Evolutionary conservation across 805 yeast genomes (phyloP), one percentile per base, ranked within the genome.

Genomic region (Wickerhamomyces subpelliculosus): DNA sequence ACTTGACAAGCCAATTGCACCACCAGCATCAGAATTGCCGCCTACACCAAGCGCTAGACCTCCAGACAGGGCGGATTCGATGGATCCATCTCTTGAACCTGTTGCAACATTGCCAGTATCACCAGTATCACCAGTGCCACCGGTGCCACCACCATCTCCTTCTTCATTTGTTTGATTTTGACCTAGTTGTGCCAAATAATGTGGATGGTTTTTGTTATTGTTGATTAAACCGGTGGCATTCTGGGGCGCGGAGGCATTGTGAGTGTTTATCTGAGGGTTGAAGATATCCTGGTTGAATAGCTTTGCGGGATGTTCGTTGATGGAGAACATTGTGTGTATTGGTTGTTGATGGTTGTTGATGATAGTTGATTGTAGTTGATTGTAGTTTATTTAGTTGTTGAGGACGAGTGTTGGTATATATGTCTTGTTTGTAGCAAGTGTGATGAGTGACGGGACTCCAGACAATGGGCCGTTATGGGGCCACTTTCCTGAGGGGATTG

Each of bases 271-370:
- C n/a, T n/a, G n/a, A n/a, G n/a, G 12, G 27, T 25, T 25, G 16
- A 29, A 29, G 32, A 29, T 29, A 22, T 29, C 32, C 22, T 29
- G 32, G 22, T 29, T 29, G 32, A 29, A 29, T 12, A 29, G n/a
- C 22, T 29, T n/a, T n/a, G n/a, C n/a, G n/a, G n/a, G 32, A 5
- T 20, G 21, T 4, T 29, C 22, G 14, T 29, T 19, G 22, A 18
- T 13, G 7, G 32, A 29, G 13, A 5, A 29, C 32, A 29, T 29
- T 8, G 4, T 19, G 4, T n/a, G n/a, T n/a, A n/a, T n/a, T n/a
- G n/a, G n/a, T n/a, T n/a, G n/a, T n/a, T n/a, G n/a, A n/a, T n/a
- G n/a, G n/a, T n/a, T n/a, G n/a, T n/a, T n/a, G n/a, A n/a, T n/a
- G n/a, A n/a, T n/a, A n/a, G n/a, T n/a, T n/a, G n/a, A n/a, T n/a